Conservation (phyloP, 306 rosid species). For the Malus asiatica region DNA sequence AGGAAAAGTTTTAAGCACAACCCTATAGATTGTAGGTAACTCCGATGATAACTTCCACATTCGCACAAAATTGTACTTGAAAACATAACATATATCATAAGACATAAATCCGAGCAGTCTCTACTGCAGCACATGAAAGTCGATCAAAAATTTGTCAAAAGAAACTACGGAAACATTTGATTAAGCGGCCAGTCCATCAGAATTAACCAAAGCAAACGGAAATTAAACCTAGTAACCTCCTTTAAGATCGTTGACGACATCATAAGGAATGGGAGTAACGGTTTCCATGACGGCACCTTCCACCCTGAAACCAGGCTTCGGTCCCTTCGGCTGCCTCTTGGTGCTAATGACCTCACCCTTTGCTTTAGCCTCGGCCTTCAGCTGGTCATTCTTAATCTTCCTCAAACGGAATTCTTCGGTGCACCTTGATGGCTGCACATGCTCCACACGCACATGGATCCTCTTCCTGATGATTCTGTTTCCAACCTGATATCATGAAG, state of each 20-base stretch:
- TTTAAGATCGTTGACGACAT: slow-evolving; percentile 93
- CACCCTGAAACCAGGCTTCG: slow-evolving; percentile 93
- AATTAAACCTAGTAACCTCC: slow-evolving; percentile 63
- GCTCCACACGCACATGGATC: slow-evolving; percentile 91
- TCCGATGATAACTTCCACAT: not conserved
- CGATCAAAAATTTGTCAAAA: not conserved
- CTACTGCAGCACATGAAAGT: not conserved
- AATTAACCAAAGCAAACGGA: not conserved
- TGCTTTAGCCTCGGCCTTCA: slow-evolving; percentile 80
- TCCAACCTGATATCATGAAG: slow-evolving; percentile 44
- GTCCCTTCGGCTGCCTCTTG: slow-evolving; percentile 85
- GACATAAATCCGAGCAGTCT: not conserved
- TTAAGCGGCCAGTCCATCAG: not conserved
- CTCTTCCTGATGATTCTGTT: slow-evolving; percentile 74
- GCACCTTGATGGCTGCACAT: slow-evolving; percentile 80
- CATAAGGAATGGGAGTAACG: slow-evolving; percentile 91
- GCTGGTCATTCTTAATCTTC: slow-evolving; percentile 61
- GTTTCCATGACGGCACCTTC: slow-evolving; percentile 85
- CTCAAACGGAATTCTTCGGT: slow-evolving; percentile 65
- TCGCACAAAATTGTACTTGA: not conserved
- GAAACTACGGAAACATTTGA: not conserved
- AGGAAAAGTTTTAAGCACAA: not conserved
- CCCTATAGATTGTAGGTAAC: not conserved
- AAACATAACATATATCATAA: not conserved
- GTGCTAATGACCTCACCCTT: slow-evolving; percentile 69